Evolutionary conservation across 2,329 filamentous ascomycete species (phyloP).

Genomic region (Hymenoscyphus fructigenus): DNA sequence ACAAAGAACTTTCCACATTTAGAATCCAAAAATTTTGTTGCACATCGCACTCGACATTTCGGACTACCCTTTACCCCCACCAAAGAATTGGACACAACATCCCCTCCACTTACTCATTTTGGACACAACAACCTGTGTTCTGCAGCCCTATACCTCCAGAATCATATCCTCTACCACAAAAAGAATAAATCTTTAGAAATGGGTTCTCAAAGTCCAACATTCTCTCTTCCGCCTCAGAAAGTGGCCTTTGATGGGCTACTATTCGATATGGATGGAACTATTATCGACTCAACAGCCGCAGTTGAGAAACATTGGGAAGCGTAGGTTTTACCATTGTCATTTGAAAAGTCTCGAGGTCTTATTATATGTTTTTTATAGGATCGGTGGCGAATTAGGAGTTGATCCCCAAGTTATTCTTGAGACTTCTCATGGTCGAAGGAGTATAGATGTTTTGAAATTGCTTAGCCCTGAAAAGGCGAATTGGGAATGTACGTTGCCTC

Average conservation of each 20-base stretch:
- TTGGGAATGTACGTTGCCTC: constrained; percentile 75
- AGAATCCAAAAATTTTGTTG: constrained; percentile 18
- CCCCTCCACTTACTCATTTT: constrained; percentile 26
- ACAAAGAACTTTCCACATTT: neutral
- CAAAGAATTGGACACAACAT: constrained; percentile 25
- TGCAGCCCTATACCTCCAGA: constrained; percentile 17
- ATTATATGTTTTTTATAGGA: constrained; percentile 44
- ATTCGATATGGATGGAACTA: constrained; percentile 72
- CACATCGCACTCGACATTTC: constrained; percentile 16
- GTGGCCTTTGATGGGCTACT: constrained; percentile 31
- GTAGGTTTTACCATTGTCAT: constrained; percentile 19
- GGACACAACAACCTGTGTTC: constrained; percentile 23
- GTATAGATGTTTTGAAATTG: constrained; percentile 79
- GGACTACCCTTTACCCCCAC: neutral
- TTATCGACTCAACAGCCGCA: constrained; percentile 77
- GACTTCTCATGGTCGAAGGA: constrained; percentile 86
- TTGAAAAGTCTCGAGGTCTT: constrained; percentile 1
- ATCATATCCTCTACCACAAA: neutral
- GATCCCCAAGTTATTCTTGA: constrained; percentile 81
- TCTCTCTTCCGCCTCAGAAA: constrained; percentile 27
- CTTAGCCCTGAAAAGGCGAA: constrained; percentile 83
- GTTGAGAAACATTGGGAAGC: constrained; percentile 76
- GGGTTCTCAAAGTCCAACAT: constrained; percentile 26
- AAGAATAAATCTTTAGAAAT: constrained; percentile 34
- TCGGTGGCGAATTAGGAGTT: constrained; percentile 80